Base-by-base conservation (phyloP, 1,284 basidiomycete species). In the Boletellus deceptivus region DNA sequence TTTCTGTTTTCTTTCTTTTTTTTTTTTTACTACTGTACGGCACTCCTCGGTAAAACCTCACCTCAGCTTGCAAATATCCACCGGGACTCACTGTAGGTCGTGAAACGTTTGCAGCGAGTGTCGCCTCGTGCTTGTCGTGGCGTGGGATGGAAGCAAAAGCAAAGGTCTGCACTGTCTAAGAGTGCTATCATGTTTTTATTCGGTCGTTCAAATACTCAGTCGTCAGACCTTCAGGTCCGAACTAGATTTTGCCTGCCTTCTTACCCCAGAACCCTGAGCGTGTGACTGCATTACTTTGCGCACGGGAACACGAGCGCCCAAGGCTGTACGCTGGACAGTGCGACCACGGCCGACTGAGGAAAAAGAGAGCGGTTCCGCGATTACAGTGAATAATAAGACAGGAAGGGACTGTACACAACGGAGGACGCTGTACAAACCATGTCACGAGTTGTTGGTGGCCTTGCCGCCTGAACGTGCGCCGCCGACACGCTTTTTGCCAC, bases 401-500 rank as follows among this genome's bases (percentile, higher is more conserved):
- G 16, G 13, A 17, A 35, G 31, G 6, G 43, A 50, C 31, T 25
- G 59, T 52, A 53, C 59, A 57, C 50, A 53, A 16, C 11, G 16
- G 33, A 33, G 33, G 33, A 16, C 16, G 16, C 34, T 24, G 29
- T 18, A 24, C 38, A 41, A 46, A 39, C 16, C 7, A 40, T 22
- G 41, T 67, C 63, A 66, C 29, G 66, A 67, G 22, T 69, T 68
- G 34, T 63, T 70, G 5, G 63, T 50, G 6, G 59, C 61, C 48
- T 65, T 70, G n/a, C 47, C 69, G 6, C 61, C 57, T 1, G 66
- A 63, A 42, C 69, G 67, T 17, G 63, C 58, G 18, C 67, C 60
- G 16, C 65, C 67, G n/a, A 68, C 70, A 29, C 70, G 67, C 42
- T 66, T 71, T 53, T 63, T 72, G 27, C 65, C 69, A 24, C 62